Evolutionary conservation across 768 basidiomycete genomes (phyloP).

Genomic region (Nidularia pulvinata): DNA sequence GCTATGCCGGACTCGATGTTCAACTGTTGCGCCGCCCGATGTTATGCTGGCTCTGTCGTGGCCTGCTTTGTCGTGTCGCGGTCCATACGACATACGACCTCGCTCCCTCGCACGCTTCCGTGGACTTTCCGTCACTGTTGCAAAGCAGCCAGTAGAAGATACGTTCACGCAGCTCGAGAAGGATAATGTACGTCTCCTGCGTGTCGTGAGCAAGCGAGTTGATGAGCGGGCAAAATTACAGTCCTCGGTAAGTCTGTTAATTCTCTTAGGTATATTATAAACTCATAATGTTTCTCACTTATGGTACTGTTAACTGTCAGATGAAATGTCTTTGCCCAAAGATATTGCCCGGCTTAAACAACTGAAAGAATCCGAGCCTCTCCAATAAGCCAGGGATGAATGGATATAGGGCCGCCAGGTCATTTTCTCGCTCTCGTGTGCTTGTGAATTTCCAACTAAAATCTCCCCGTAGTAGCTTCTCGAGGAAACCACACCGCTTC

Average conservation of each 20-base stretch:
- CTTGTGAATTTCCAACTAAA: background rate
- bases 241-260: constrained; percentile 10
- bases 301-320: constrained; percentile 39
- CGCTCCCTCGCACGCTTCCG: too few relatives aligned
- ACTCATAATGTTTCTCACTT: constrained; percentile 1
- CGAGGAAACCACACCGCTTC: constrained; percentile 57
- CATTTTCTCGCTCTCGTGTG: constrained; percentile 12
- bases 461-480: constrained; percentile 51
- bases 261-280: background rate
- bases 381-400: constrained; percentile 67
- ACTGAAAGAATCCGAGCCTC: constrained; percentile 67
- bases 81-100: too few relatives aligned
- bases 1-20: too few relatives aligned
- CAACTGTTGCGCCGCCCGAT: too few relatives aligned
- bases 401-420: constrained; percentile 64
- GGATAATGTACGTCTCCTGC: constrained; percentile 51
- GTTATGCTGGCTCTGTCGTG: too few relatives aligned
- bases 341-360: constrained; percentile 61
- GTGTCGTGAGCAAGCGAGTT: constrained; percentile 52
- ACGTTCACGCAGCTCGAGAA: constrained; percentile 19
- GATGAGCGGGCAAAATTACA: constrained; percentile 44
- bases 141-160: too few relatives aligned
- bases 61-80: too few relatives aligned
- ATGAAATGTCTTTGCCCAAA: constrained; percentile 48
- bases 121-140: too few relatives aligned